These are phyloP conservation scores for Cordyceps tenuipes DNA, from an alignment of 2,329 filamentous ascomycete species.

Conservation along the genomic window DNA sequence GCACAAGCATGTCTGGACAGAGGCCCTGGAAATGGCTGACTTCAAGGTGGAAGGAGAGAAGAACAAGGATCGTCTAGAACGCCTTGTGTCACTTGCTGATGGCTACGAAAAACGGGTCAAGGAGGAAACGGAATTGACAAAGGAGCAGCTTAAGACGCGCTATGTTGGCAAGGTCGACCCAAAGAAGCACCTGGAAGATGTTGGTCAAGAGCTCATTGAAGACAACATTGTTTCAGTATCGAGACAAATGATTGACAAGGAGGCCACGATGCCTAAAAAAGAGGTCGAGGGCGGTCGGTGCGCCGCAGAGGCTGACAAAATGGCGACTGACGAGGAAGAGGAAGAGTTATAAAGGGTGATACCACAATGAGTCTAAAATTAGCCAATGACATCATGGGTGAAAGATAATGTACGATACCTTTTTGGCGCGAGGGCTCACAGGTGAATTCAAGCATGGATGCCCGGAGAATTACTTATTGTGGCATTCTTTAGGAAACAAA, in stretches of 20 bases:
- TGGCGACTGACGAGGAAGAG: slow-evolving; percentile 57
- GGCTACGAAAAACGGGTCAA: slow-evolving; percentile 98
- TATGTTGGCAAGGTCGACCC: slow-evolving; percentile 98
- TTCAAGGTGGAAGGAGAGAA: slow-evolving; percentile 76
- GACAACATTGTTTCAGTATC: slow-evolving; percentile 99
- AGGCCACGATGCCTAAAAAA: slow-evolving; percentile 81
- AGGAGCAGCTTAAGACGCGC: slow-evolving; percentile 96
- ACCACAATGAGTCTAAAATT: not conserved
- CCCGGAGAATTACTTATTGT: not conserved
- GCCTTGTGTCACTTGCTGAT: slow-evolving; percentile 81
- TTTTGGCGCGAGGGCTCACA: not conserved
- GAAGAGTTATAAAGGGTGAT: slow-evolving; percentile 26
- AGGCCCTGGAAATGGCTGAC: slow-evolving; percentile 93
- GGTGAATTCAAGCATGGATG: not conserved
- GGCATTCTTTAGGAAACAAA: not conserved
- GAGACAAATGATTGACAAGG: slow-evolving; percentile 98
- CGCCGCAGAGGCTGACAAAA: slow-evolving; percentile 47
- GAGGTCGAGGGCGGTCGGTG: slow-evolving; percentile 42
- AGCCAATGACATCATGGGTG: not conserved
- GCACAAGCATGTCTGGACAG: slow-evolving; percentile 99
- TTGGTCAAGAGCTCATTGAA: slow-evolving; percentile 93
- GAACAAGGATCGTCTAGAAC: slow-evolving; percentile 82
- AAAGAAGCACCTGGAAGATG: slow-evolving; percentile 97
- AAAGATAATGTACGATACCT: slow-evolving; percentile 11
- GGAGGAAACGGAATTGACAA: slow-evolving; percentile 94